Conservation (phyloP, 176 grass and related monocot genomes). For the Puccinellia tenuiflora region DNA sequence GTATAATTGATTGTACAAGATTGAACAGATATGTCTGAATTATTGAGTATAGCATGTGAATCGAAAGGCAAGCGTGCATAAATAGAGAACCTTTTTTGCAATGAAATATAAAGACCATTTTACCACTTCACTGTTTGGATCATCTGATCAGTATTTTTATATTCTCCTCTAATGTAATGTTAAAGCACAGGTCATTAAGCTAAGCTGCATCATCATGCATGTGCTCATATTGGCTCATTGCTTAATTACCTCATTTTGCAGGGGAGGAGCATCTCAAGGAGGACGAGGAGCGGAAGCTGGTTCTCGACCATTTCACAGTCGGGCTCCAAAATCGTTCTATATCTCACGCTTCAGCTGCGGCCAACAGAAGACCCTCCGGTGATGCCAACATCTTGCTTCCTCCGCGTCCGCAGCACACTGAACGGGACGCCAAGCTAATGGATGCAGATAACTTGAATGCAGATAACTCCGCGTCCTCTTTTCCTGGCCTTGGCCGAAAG, state of each 20-base stretch:
- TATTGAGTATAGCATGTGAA: no score
- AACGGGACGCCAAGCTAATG: not conserved
- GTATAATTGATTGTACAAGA: no score
- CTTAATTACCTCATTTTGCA: not conserved
- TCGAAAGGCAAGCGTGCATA: no score
- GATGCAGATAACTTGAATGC: no score
- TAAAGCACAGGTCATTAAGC: not conserved
- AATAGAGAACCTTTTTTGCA: not conserved
- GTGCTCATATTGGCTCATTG: not conserved
- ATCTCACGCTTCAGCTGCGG: not conserved
- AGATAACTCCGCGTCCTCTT: no score
- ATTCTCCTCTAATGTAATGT: not conserved
- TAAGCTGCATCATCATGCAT: not conserved
- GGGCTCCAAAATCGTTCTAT: not conserved
- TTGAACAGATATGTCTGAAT: no score
- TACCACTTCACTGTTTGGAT: not conserved
- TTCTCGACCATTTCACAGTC: not conserved
- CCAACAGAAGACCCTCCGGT: not conserved
- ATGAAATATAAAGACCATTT: not conserved
- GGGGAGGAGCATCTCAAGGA: not conserved
- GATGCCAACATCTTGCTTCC: not conserved
- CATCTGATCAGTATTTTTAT: not conserved
- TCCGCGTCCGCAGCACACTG: not conserved
- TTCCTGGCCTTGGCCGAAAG: slow-evolving; percentile 83
- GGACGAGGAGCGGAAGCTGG: not conserved